phyloP scores from a whole-genome alignment of 202 grass and related monocot genomes.

The Zoysia matrella region DNA sequence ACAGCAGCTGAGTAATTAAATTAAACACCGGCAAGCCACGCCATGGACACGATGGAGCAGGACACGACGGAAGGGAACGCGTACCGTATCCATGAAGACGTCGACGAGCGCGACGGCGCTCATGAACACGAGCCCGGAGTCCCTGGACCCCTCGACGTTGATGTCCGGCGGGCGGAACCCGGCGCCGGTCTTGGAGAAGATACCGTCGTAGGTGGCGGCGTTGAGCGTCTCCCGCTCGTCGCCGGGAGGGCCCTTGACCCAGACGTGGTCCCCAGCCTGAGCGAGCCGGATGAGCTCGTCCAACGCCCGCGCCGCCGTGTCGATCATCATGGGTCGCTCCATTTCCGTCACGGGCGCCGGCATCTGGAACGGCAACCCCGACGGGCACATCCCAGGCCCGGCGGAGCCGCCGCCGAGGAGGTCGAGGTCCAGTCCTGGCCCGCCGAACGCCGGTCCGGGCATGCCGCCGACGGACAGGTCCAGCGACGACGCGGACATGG shows the following conservation, averaged over 20 bases:
- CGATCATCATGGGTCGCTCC: constrained; percentile 75
- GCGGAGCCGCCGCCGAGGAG: constrained; percentile 46
- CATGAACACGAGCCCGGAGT: constrained; percentile 67
- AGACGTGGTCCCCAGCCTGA: constrained; percentile 73
- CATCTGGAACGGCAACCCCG: constrained; percentile 47
- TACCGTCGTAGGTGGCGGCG: constrained; percentile 62
- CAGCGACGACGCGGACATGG: constrained; percentile 51
- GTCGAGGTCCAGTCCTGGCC: constrained; percentile 72
- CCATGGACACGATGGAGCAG: neutral
- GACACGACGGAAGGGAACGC: neutral
- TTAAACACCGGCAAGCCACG: neutral
- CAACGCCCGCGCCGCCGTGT: constrained; percentile 72
- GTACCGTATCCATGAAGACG: constrained; percentile 86
- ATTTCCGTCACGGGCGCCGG: constrained; percentile 57
- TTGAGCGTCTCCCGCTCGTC: constrained; percentile 52
- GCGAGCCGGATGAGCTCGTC: constrained; percentile 86
- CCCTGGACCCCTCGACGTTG: constrained; percentile 68
- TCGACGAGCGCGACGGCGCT: constrained; percentile 67
- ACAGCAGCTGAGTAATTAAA: neutral
- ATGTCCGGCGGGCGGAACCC: constrained; percentile 53
- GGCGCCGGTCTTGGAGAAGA: constrained; percentile 63
- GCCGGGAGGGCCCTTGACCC: constrained; percentile 49
- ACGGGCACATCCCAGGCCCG: neutral
- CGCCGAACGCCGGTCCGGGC: constrained; percentile 20
- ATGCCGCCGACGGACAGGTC: constrained; percentile 66